Base-by-base conservation (phyloP, 768 basidiomycete genomes). In the Fibroporia radiculosa region DNA sequence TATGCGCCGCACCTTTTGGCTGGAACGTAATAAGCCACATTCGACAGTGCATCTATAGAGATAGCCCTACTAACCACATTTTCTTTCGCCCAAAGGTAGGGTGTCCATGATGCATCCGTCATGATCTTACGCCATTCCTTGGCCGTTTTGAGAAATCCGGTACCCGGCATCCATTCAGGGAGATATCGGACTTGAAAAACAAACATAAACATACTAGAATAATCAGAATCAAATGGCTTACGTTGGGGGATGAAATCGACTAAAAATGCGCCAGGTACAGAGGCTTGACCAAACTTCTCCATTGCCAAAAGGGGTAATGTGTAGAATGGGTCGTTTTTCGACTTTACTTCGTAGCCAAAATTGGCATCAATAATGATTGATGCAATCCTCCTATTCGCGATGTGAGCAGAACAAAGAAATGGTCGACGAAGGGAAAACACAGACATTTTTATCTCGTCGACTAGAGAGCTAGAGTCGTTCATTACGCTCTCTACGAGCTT, bases 121-220 rank as follows among this genome's bases (percentile, higher is more conserved):
- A n/a, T 8, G 8, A 31, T 8, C 14, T 45, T 12, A 44, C 54
- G 39, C 60, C 62, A 49, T 48, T 33, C 57, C 50, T 57, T 29
- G 47, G 66, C 68, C 12, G 50, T 60, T 35, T 58, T 55, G 48
- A 66, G 57, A 34, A 66, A 68, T 0, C 59, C 58, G 7, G 63
- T 60, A 18, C 71, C 69, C 0, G 71, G 71, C 35, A 67, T 53
- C 71, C 70, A 72, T 2, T 56, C 25, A 6, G 70, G 70, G 14
- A 71, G 34, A 33, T 51, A 47, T 12, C 39, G 35, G 33, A 51
- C 50, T 51, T 20, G 16, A 13, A 12, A n/a, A n/a, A n/a, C n/a
- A n/a, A n/a, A n/a, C n/a, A n/a, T n/a, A n/a, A n/a, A n/a, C n/a
- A n/a, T n/a, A n/a, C n/a, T n/a, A n/a, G n/a, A n/a, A n/a, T n/a